These are phyloP conservation scores for Posidonia oceanica DNA, from an alignment of 116 monocot genomes.

Conservation along the genomic window DNA sequence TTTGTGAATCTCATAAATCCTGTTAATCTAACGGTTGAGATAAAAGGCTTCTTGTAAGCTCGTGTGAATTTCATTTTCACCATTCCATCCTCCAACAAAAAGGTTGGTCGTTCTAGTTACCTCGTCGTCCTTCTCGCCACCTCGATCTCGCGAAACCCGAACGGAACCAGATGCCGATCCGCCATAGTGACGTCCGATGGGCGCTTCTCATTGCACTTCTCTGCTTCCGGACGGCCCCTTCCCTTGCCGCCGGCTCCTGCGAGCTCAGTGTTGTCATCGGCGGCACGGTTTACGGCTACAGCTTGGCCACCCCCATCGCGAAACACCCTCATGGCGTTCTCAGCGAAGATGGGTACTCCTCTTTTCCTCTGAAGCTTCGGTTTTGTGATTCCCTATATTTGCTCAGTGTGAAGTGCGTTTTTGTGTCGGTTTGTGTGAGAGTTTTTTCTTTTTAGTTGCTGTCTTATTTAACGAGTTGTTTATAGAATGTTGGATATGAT, in stretches of 20 bases:
- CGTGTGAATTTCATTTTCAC: too few relatives aligned
- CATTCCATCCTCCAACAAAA: too few relatives aligned
- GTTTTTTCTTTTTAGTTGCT: too few relatives aligned
- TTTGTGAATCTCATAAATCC: too few relatives aligned
- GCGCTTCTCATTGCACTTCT: constrained; percentile 8
- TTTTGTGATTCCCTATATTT: constrained; percentile 2
- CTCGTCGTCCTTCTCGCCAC: neutral
- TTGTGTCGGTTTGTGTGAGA: too few relatives aligned
- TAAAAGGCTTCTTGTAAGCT: too few relatives aligned
- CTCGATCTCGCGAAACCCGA: constrained; percentile 1
- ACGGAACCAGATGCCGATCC: constrained; percentile 6
- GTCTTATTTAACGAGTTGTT: too few relatives aligned
- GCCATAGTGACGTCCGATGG: neutral
- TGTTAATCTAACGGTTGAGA: too few relatives aligned
- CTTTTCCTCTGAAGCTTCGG: neutral
- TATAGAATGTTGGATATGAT: too few relatives aligned
- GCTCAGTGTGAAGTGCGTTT: neutral
- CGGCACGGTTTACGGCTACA: constrained; percentile 57
- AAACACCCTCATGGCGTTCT: constrained; percentile 65
- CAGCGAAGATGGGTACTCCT: constrained; percentile 80
- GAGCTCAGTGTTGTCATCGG: constrained; percentile 40
- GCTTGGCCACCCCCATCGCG: constrained; percentile 45
- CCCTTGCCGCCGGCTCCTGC: constrained; percentile 20
- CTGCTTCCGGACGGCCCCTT: constrained; percentile 6
- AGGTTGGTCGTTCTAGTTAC: too few relatives aligned